These are phyloP conservation scores for Exsudoporus frostii DNA, from an alignment of 768 basidiomycete genomes.

Conservation along the genomic window DNA sequence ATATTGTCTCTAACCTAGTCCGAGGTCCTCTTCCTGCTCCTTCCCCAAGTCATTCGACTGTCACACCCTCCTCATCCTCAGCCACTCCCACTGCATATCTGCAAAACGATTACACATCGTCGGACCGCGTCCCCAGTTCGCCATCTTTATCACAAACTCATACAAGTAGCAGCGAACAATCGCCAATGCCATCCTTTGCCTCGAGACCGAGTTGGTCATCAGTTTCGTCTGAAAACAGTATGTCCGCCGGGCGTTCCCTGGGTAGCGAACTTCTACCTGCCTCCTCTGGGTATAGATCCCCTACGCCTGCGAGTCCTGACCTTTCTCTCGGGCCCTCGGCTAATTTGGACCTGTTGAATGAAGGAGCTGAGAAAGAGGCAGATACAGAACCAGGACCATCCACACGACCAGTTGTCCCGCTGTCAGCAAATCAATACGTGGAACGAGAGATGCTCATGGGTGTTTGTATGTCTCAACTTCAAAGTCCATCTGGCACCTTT, in stretches of 20 bases:
- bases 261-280: slow-evolving; percentile 12
- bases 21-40: slow-evolving; percentile 9
- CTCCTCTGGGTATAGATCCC: slow-evolving; percentile 18
- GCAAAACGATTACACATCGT: slow-evolving; percentile 13
- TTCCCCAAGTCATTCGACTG: slow-evolving; percentile 11
- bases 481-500: neutral
- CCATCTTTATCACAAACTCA: slow-evolving; percentile 15
- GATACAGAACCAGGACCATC: slow-evolving; percentile 14
- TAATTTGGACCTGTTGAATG: slow-evolving; percentile 15
- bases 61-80: slow-evolving; percentile 3
- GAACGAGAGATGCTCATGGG: slow-evolving; percentile 56
- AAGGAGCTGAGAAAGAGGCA: slow-evolving; percentile 17
- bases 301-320: slow-evolving; percentile 24
- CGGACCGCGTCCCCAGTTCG: slow-evolving; percentile 11
- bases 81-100: slow-evolving; percentile 3
- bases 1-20: slow-evolving; percentile 20
- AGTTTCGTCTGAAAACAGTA: slow-evolving; percentile 24
- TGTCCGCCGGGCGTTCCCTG: slow-evolving; percentile 8
- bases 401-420: slow-evolving; percentile 8
- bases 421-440: slow-evolving; percentile 43
- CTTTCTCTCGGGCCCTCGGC: slow-evolving; percentile 16
- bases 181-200: slow-evolving; percentile 9
- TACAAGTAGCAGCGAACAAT: slow-evolving; percentile 15
- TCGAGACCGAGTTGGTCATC: slow-evolving; percentile 25
- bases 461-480: slow-evolving; percentile 51